These are phyloP conservation scores for Rhododendron henanense DNA, from an alignment of 148 eudicot species.

Conservation along the genomic window DNA sequence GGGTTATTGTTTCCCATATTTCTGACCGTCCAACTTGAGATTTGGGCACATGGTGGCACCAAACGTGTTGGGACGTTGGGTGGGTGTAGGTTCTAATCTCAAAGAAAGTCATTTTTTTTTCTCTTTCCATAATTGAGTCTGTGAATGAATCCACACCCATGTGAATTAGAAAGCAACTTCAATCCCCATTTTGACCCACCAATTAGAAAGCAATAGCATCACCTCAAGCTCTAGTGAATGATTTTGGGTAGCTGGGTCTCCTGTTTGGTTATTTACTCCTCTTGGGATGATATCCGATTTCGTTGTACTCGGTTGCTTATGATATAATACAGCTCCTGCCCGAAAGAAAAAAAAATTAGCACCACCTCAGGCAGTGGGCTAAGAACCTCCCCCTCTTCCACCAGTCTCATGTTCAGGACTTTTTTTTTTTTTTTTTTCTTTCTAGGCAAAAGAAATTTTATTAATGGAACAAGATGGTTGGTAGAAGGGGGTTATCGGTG, in stretches of 20 bases:
- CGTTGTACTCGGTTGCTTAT: no score
- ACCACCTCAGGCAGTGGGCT: background rate
- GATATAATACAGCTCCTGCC: no score
- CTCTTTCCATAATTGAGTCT: background rate
- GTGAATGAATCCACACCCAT: constrained; percentile 6
- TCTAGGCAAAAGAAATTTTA: no score
- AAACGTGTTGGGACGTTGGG: background rate
- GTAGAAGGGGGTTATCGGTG: background rate
- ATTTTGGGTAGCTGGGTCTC: no score
- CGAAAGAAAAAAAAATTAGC: no score
- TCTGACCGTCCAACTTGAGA: constrained; percentile 12
- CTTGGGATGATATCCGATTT: no score
- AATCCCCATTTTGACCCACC: background rate
- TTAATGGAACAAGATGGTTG: background rate
- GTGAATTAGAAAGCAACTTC: background rate
- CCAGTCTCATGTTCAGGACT: no score
- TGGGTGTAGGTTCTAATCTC: background rate
- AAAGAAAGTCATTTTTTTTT: background rate
- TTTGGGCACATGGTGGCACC: constrained; percentile 13
- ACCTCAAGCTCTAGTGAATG: no score
- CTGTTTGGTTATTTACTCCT: no score
- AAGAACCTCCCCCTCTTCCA: no score
- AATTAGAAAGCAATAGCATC: background rate
- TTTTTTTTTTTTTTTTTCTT: no score
- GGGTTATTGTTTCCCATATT: background rate